Base-by-base conservation (phyloP, 1,139 yeast species). In the Geotrichum phurueaensis region DNA sequence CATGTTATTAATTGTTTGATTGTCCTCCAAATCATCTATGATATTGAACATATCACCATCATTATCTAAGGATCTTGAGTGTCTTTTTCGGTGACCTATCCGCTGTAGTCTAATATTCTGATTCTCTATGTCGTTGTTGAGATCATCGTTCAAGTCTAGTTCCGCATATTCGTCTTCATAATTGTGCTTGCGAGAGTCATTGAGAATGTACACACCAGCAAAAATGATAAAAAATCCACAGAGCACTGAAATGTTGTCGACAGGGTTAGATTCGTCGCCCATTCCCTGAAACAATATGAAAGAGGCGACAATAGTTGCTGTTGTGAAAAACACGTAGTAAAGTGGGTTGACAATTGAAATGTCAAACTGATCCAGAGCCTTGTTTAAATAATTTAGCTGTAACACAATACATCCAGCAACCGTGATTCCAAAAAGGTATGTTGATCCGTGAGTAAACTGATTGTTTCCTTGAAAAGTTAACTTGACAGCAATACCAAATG, bases 361-460 rank as follows among this genome's bases (percentile, higher is more conserved):
- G 71, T 90, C 97, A 70, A 89, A 90, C 73, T 89, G 96, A 69
- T 92, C 97, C 70, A 90, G 80, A 0, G 97, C 97, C 76, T 89
- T 90, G 79, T 90, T 90, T 79, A 90, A 89, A 73, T 88, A 90
- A 76, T 89, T 90, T 97, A 90, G 89, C 74, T 90, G 97, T 2
- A 96, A 89, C 68, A 89, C 70, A 65, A 91, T 90, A 75, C 97
- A 90, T 52, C 87, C 81, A 13, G 80, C 89, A 58, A 90, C 97
- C 49, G 89, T 92, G 52, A 82, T 68, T 54, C 90, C 83, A 77
- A 90, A 90, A 63, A 91, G 79, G 70, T 90, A 90, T 0, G 97
- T 90, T 43, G 95, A 86, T 2, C 87, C 79, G 69, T 89, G 95
- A 2, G 90, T 82, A 74, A 90, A 89, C 77, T 90, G 97, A 74